phyloP scores from a whole-genome alignment of 2,329 filamentous ascomycete species.

The Colletotrichum paranaense region DNA sequence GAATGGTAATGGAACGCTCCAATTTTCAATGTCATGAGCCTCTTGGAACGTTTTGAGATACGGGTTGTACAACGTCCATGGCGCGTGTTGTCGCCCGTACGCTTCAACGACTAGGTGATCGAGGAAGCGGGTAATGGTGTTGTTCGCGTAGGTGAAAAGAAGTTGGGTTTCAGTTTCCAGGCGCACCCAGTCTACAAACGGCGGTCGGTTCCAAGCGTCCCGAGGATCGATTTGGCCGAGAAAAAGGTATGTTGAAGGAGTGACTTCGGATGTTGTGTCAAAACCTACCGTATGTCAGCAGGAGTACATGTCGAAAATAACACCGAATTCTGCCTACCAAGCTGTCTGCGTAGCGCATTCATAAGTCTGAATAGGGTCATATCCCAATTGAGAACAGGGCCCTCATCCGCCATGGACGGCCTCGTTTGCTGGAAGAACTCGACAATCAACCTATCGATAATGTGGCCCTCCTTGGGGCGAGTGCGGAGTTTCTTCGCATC shows the following conservation, averaged over 20 bases:
- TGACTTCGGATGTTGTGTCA: neutral
- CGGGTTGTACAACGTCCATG: conserved; percentile 3
- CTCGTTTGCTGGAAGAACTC: neutral
- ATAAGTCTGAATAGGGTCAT: neutral
- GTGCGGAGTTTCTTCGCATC: neutral
- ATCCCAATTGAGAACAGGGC: neutral
- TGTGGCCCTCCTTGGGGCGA: neutral
- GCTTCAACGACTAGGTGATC: conserved; percentile 2
- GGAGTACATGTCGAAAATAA: too few relatives aligned
- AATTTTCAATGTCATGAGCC: neutral
- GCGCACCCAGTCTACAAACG: conserved; percentile 13
- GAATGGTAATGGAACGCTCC: neutral
- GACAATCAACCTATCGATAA: neutral
- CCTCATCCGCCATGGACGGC: neutral
- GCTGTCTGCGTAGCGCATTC: neutral
- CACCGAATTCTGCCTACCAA: neutral
- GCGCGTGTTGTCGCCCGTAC: neutral
- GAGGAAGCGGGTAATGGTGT: neutral
- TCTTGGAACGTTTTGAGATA: conserved; percentile 9
- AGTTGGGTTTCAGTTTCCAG: neutral
- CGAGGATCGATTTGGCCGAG: neutral
- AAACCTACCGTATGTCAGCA: neutral
- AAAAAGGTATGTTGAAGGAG: neutral
- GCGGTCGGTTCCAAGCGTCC: neutral
- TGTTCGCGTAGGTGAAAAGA: neutral